Base-by-base conservation (phyloP, 2,329 filamentous ascomycete genomes). In the Trichoderma harzianum region DNA sequence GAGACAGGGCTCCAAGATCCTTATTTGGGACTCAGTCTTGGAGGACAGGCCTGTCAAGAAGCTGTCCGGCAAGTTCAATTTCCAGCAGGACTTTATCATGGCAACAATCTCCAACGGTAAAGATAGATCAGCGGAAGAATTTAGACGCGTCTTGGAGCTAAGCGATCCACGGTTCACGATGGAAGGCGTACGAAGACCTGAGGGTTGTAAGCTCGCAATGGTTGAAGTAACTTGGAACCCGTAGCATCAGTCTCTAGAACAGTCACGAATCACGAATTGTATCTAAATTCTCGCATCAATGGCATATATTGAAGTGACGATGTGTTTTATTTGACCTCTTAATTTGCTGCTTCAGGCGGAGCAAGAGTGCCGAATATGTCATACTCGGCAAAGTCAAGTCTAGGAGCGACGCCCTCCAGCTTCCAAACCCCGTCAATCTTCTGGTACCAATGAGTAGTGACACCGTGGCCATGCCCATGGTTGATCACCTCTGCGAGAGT, bases 401-500 rank as follows among this genome's bases (percentile, higher is more conserved):
- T 81, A 5, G 88, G 87, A 74, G 82, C 80, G 69, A 90, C 81
- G 3, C 87, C 87, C 12, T 87, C 87, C 75, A 89, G 88, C 80
- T 90, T 90, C 88, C 88, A 90, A 58, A 85, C 84, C n/a, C 87
- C 88, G 75, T 87, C 79, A 58, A 89, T 77, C 81, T 88, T 89
- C 69, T 80, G 81, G 80, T 90, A 90, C 80, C 84, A 88, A 79
- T 88, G 86, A 72, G 84, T 85, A 78, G 88, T 88, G 75, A 84
- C 85, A 70, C 84, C 85, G 81, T 90, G 88, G 18, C 85, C 86
- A 76, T 90, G 89, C 72, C 89, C 89, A 81, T 89, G 89, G 77
- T 88, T 83, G 69, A 83, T 83, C 47, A 90, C 86, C 28, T 82
- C 78, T 63, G 79, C 75, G 71, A 85, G 76, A 39, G 78, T 80